Evolutionary conservation across 805 yeast genomes (phyloP).

Genomic region (Starmera amethionina): DNA sequence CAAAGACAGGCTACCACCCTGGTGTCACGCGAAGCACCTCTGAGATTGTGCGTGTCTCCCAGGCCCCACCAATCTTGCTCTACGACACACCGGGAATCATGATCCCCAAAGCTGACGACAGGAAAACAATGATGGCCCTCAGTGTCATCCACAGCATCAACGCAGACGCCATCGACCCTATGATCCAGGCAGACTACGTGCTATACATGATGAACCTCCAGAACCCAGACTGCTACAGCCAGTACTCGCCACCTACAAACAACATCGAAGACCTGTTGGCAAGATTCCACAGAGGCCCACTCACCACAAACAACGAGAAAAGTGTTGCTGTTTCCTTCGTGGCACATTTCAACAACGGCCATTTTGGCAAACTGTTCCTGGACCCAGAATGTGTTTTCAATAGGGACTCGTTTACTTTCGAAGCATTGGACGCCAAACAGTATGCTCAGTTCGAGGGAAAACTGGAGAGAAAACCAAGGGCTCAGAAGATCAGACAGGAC

Average conservation of each 20-base stretch:
- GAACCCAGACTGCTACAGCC: background rate
- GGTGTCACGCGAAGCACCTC: constrained; percentile 82
- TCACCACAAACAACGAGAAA: background rate
- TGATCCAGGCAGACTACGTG: background rate
- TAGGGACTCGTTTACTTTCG: background rate
- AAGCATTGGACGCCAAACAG: background rate
- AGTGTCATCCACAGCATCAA: background rate
- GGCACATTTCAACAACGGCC: background rate
- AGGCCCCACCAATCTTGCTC: constrained; percentile 54
- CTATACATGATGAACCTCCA: background rate
- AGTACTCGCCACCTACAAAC: background rate
- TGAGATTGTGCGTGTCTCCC: constrained; percentile 56
- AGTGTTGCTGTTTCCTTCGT: background rate
- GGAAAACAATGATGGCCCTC: constrained; percentile 54
- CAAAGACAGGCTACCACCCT: constrained; percentile 77
- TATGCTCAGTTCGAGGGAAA: background rate
- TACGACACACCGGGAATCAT: constrained; percentile 94
- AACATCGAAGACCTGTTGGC: background rate
- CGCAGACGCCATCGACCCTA: background rate
- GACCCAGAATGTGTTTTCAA: background rate
- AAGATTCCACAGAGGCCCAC: background rate
- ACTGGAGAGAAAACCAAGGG: background rate
- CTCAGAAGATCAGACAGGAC: background rate
- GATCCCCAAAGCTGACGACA: constrained; percentile 58
- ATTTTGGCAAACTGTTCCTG: background rate